These are phyloP conservation scores for Vairimorpha necatrix DNA, from an alignment of 371 early-diverging fungal genomes.

Conservation along the genomic window DNA sequence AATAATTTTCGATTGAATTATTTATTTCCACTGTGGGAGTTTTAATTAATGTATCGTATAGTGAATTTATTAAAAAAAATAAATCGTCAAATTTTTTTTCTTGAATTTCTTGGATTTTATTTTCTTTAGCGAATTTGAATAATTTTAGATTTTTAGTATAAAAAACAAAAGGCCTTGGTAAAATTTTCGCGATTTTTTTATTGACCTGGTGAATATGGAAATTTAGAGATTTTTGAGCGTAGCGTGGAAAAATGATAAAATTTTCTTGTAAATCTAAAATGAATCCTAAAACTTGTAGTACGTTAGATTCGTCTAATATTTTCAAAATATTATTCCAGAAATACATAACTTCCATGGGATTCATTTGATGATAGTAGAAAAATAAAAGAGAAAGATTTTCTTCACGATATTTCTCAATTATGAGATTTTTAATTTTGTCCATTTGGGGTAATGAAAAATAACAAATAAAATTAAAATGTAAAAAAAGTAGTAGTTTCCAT, in stretches of 20 bases:
- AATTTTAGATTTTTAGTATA: conserved; percentile 17
- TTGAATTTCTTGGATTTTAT: background rate
- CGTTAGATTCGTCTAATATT: conserved; percentile 12
- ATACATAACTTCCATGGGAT: conserved; percentile 22
- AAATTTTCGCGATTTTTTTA: conserved; percentile 16
- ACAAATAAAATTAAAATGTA: too few relatives aligned
- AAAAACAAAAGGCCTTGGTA: background rate
- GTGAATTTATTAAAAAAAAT: conserved; percentile 8
- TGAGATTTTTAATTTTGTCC: conserved; percentile 22
- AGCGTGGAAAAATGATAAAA: conserved; percentile 14
- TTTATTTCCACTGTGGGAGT: conserved; percentile 17
- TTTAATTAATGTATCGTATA: conserved; percentile 26
- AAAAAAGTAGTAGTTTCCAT: too few relatives aligned
- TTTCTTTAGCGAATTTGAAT: conserved; percentile 20
- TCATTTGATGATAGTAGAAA: conserved; percentile 25
- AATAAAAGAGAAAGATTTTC: conserved; percentile 13
- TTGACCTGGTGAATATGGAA: conserved; percentile 31
- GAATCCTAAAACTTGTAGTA: conserved; percentile 14
- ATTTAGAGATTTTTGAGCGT: conserved; percentile 33
- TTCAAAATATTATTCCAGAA: conserved; percentile 12
- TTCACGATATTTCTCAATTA: conserved; percentile 9
- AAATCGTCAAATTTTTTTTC: conserved; percentile 18
- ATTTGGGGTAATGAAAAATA: conserved; percentile 15
- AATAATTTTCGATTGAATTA: conserved; percentile 27
- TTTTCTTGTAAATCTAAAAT: conserved; percentile 9